phyloP scores from a whole-genome alignment of 1,284 basidiomycete genomes.

The Ustilago shanxiensis region DNA sequence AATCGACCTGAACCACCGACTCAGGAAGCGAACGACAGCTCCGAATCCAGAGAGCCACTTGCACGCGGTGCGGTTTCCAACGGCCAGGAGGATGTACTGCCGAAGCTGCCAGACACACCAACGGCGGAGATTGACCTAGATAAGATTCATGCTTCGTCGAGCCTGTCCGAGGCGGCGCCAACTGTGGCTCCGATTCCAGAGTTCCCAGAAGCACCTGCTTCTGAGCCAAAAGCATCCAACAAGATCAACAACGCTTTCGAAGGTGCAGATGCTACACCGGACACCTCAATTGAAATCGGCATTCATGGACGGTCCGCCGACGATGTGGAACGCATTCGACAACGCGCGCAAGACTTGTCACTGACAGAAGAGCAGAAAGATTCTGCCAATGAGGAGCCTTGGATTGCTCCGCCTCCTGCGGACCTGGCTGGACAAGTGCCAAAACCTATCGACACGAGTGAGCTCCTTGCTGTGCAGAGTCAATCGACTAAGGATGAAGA shows the following conservation, averaged over 20 bases:
- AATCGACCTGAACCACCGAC: constrained; percentile 32
- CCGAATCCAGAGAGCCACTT: constrained; percentile 12
- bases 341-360: constrained; percentile 37
- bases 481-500: constrained; percentile 15
- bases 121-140: constrained; percentile 42
- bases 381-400: constrained; percentile 25
- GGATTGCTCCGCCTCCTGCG: constrained; percentile 30
- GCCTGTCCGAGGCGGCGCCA: constrained; percentile 17
- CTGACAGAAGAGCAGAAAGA: constrained; percentile 26
- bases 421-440: constrained; percentile 41
- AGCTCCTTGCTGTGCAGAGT: constrained; percentile 27
- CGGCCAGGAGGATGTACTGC: constrained; percentile 19
- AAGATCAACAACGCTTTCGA: constrained; percentile 32
- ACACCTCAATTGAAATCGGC: constrained; percentile 58
- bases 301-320: constrained; percentile 50
- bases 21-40: not conserved
- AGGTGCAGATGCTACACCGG: constrained; percentile 24
- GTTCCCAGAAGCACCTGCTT: constrained; percentile 53
- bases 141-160: constrained; percentile 32
- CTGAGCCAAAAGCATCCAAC: constrained; percentile 24
- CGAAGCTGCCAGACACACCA: constrained; percentile 46
- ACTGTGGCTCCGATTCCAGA: constrained; percentile 32
- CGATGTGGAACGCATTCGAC: constrained; percentile 47
- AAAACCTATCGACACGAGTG: constrained; percentile 40
- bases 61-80: constrained; percentile 10